phyloP scores from a whole-genome alignment of 202 grass and related monocot genomes.

The Eragrostis tef region DNA sequence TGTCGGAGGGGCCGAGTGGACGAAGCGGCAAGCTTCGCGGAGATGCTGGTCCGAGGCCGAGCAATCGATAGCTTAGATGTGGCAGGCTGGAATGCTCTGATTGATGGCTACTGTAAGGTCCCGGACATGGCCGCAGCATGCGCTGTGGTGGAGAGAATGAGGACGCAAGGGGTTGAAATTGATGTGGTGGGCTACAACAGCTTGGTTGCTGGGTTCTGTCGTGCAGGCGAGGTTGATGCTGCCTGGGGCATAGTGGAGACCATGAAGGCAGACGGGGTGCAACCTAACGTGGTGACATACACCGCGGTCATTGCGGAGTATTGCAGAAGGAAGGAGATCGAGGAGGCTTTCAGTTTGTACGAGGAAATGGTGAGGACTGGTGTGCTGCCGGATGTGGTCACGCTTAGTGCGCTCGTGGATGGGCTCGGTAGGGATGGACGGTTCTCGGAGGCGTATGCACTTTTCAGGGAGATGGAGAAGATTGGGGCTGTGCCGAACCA shows the following conservation, averaged over 20 bases:
- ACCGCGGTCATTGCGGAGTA: constrained; percentile 62
- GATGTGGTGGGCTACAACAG: constrained; percentile 77
- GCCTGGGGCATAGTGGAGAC: constrained; percentile 56
- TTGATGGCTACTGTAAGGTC: constrained; percentile 67
- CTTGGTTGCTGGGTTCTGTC: constrained; percentile 63
- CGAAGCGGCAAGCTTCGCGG: constrained; percentile 45
- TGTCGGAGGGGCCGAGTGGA: constrained; percentile 53
- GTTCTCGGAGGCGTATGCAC: constrained; percentile 63
- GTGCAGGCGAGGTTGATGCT: constrained; percentile 46
- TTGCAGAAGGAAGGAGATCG: constrained; percentile 56
- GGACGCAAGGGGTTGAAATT: constrained; percentile 40
- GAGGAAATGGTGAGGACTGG: constrained; percentile 70
- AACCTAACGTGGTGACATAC: constrained; percentile 66
- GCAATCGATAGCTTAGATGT: constrained; percentile 41
- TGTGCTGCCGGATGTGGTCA: constrained; percentile 71
- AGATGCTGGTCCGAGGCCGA: constrained; percentile 56
- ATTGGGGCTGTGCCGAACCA: constrained; percentile 73
- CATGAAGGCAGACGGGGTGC: constrained; percentile 45
- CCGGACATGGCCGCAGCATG: constrained; percentile 41
- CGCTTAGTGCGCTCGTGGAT: constrained; percentile 59
- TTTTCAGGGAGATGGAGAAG: constrained; percentile 82
- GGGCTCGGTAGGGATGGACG: constrained; percentile 63
- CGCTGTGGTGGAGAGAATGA: constrained; percentile 55
- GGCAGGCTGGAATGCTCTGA: constrained; percentile 69
- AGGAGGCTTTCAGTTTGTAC: constrained; percentile 65